Evolutionary conservation across 2,329 filamentous ascomycete genomes (phyloP).

Genomic region (Emericellopsis atlantica): DNA sequence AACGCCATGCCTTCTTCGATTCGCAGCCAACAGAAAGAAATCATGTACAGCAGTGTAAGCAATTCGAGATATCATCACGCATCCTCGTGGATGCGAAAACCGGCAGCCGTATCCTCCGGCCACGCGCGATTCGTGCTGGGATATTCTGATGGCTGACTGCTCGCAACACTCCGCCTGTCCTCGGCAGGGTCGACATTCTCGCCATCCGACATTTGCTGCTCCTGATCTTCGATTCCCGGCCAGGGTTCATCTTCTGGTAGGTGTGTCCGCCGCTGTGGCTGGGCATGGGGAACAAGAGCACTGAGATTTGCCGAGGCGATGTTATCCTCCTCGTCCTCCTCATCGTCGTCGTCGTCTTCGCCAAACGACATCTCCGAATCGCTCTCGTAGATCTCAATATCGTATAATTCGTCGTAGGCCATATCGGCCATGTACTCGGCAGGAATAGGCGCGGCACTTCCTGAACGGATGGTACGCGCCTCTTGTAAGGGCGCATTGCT

Average conservation of each 20-base stretch:
- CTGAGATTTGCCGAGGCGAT: no score
- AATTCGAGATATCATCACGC: slow-evolving; percentile 5
- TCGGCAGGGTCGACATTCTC: slow-evolving; percentile 36
- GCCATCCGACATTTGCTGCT: slow-evolving; percentile 26
- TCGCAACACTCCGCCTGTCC: slow-evolving; percentile 21
- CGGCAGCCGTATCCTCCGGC: slow-evolving; percentile 13
- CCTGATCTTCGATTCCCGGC: slow-evolving; percentile 41
- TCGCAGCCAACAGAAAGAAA: neutral
- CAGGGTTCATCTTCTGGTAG: slow-evolving; percentile 42
- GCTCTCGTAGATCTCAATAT: slow-evolving; percentile 22
- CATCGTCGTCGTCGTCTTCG: slow-evolving; percentile 12
- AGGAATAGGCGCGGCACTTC: slow-evolving; percentile 14
- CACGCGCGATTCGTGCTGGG: slow-evolving; percentile 35
- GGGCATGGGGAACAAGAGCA: slow-evolving; percentile 13
- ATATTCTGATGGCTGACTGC: slow-evolving; percentile 44
- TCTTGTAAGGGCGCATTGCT: slow-evolving; percentile 45
- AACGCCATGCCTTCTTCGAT: neutral
- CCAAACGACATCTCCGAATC: slow-evolving; percentile 17
- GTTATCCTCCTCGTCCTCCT: slow-evolving; percentile 9
- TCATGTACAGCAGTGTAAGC: no score
- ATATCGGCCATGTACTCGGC: slow-evolving; percentile 19
- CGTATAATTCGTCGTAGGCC: slow-evolving; percentile 18
- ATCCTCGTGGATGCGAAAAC: slow-evolving; percentile 29
- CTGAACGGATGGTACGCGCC: slow-evolving; percentile 14
- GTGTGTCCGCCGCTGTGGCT: slow-evolving; percentile 13